Evolutionary conservation across 164 flowering plant species (phyloP), one percentile per base, ranked within the genome.

Genomic region (Stephania japonica): DNA sequence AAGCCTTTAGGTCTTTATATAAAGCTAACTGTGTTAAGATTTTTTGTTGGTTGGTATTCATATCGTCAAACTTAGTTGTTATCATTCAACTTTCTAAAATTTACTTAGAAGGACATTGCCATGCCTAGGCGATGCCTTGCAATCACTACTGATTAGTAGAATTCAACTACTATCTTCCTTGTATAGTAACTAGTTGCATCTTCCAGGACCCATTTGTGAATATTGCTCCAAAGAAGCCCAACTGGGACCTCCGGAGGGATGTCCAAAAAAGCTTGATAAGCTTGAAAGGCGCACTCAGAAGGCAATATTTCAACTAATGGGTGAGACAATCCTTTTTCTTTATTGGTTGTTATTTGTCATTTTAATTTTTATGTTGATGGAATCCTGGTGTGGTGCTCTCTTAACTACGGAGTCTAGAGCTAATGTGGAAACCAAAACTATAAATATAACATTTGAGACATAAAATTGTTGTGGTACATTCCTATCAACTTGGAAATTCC

Each of bases 141-240:
- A 32, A 32, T 32, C 38, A 32, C 38, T 32, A 32, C 38, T 32
- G 38, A 32, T 32, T 32, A 32, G 38, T 32, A 32, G 2, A 32
- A 32, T 32, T 38, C 19, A 38, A 7, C 42, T 41, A 21, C 72
- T 65, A 41, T 41, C 25, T 49, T 26, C 43, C 27, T 18, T 13
- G 44, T 0, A 42, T 23, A 19, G 49, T 43, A 24, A 7, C 3
- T 6, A 32, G 3, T 43, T 16, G 23, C 53, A 63, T 71, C n/a
- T 23, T 80, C 65, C 84, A 93, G 98, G 98, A 96, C 72, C 98
- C 98, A 10, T 90, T 93, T 81, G 81, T 96, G 25, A 93, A 93
- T 76, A 93, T 96, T 80, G 97, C 97, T 70, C 98, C 99, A 13
- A 96, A 96, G 86, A 96, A 96, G 77, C 97, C 97, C 62, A 96